Evolutionary conservation across 345 rosid species (phyloP).

Genomic region (Erodium maritimum): DNA sequence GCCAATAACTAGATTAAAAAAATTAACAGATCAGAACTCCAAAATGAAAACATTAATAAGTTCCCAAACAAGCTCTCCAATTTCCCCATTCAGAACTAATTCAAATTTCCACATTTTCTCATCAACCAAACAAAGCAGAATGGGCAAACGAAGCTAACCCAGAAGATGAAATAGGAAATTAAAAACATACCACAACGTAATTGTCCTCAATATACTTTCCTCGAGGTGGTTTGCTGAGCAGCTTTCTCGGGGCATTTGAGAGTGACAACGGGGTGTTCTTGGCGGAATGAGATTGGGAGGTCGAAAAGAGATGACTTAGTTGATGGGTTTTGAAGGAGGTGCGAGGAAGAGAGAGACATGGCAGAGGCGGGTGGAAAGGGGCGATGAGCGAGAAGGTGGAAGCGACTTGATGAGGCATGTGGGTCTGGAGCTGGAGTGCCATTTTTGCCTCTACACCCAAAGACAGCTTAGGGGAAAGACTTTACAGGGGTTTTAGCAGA

Average conservation of each 20-base stretch:
- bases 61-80: no score
- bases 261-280: slow-evolving; percentile 25
- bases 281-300: slow-evolving; percentile 10
- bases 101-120: neutral
- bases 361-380: slow-evolving; percentile 5
- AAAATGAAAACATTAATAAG: neutral
- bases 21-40: neutral
- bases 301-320: slow-evolving; percentile 17
- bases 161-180: neutral
- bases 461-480: no score
- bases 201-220: slow-evolving; percentile 76
- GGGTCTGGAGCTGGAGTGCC: no score
- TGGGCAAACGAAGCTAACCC: neutral
- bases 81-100: no score
- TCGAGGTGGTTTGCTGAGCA: slow-evolving; percentile 59
- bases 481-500: no score
- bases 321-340: slow-evolving; percentile 22
- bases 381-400: slow-evolving; percentile 15
- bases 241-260: slow-evolving; percentile 42
- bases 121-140: neutral
- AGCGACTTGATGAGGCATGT: neutral
- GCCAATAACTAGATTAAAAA: no score
- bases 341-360: slow-evolving; percentile 13
- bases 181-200: slow-evolving; percentile 66
- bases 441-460: no score